phyloP scores from a whole-genome alignment of 2,329 filamentous ascomycete genomes.

The Aspergillus aculeatus region DNA sequence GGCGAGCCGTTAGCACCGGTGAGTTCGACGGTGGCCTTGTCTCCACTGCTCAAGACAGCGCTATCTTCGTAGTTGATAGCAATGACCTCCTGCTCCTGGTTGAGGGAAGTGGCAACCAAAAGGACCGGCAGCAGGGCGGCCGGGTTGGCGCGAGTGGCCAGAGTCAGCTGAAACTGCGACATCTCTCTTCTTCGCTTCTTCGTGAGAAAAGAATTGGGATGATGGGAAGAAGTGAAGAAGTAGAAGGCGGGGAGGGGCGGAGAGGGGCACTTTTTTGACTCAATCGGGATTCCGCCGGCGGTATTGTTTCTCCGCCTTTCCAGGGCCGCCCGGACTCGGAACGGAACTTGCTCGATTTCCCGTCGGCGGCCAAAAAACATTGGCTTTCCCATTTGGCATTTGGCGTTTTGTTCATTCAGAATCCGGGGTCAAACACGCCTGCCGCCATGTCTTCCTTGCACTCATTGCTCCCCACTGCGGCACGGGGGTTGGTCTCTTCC shows the following conservation, averaged over 20 bases:
- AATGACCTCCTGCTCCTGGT: constrained; percentile 38
- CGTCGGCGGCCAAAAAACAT: constrained; percentile 5
- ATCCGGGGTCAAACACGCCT: neutral
- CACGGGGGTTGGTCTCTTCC: constrained; percentile 35
- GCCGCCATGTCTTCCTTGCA: constrained; percentile 36
- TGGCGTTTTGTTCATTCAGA: neutral
- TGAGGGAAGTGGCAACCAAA: constrained; percentile 42
- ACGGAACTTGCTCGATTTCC: constrained; percentile 32
- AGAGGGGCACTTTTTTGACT: constrained; percentile 26
- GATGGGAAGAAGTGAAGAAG: constrained; percentile 8
- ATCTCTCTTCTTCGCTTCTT: constrained; percentile 22
- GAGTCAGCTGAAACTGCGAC: constrained; percentile 34
- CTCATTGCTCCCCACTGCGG: constrained; percentile 34
- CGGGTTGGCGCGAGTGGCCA: constrained; percentile 44
- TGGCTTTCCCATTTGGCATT: neutral
- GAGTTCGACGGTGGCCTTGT: constrained; percentile 37
- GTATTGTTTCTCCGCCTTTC: constrained; percentile 31
- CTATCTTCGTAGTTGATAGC: constrained; percentile 41
- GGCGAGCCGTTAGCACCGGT: constrained; percentile 27
- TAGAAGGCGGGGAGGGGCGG: constrained; percentile 5
- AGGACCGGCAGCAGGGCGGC: constrained; percentile 42
- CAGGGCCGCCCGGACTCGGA: constrained; percentile 27
- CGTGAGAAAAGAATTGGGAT: neutral
- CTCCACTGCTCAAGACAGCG: constrained; percentile 32
- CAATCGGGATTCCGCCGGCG: constrained; percentile 23